Base-by-base conservation (phyloP, 768 basidiomycete genomes). In the Daedaleopsis sinensis region DNA sequence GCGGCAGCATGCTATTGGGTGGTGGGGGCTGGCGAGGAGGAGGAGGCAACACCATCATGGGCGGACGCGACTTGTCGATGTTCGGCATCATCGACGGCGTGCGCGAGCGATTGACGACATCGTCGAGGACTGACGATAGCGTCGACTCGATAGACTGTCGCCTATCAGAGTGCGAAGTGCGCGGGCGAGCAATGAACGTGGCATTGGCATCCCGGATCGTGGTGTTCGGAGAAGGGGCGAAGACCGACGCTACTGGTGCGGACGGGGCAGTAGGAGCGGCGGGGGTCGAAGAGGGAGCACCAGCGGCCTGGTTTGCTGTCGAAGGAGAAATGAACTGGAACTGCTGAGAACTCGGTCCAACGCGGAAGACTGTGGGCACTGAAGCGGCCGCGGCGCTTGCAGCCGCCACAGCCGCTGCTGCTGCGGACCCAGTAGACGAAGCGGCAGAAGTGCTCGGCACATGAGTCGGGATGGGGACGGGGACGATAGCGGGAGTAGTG, bases 61-160 rank as follows among this genome's bases (percentile, higher is more conserved):
- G 93, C 49, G 94, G 94, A 55, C 85, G 86, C 18, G 89, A 84
- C 77, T 89, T 94, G 77, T 92, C 90, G 32, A 88, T 81, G 11
- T 80, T 76, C 27, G 83, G 76, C 23, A 79, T 76, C 43, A 76
- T 79, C n/a, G 88, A 86, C 19, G 85, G 78, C n/a, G 84, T 84
- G 46, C 88, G 84, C n/a, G 86, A 79, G 36, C 88, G 84, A 54
- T 70, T 72, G 72, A 63, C 76, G 18, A 65, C 80, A 36, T 82
- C 82, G 42, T 82, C 82, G 42, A 78, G 70, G 37, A 77, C 76
- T 2, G 83, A 78, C 1, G 88, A 86, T 42, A 87, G 72, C 23
- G 82, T 78, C 19, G 89, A 90, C 68, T 93, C 91, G 52, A 91
- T 83, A 15, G 92, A 92, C 64, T 81, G 84, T 32, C 90, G 78